These are phyloP conservation scores for Solanum boliviense DNA, from an alignment of 257 asterid species.

Conservation along the genomic window DNA sequence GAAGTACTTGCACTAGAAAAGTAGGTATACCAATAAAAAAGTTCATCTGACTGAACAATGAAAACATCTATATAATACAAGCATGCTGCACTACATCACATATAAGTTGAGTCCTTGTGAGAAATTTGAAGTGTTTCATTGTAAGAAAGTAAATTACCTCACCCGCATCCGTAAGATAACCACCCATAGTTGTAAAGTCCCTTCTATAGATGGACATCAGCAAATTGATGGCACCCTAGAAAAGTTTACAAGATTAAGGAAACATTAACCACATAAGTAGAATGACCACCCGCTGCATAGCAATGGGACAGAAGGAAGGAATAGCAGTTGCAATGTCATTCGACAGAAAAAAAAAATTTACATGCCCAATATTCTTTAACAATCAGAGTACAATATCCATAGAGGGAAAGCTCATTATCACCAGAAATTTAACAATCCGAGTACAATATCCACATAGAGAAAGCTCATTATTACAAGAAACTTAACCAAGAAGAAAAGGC, in stretches of 20 bases:
- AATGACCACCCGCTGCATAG: not conserved
- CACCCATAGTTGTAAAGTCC: conserved; percentile 92
- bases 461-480: not conserved
- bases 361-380: not conserved
- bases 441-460: not conserved
- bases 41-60: not conserved
- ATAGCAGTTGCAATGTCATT: not conserved
- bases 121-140: not conserved
- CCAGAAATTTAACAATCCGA: not conserved
- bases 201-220: conserved; percentile 77
- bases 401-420: not conserved
- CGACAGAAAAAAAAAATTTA: not conserved
- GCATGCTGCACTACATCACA: not conserved
- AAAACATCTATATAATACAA: not conserved
- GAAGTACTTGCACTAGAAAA: not conserved
- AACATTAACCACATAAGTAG: not conserved
- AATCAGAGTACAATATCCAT: not conserved
- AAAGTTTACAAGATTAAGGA: not conserved
- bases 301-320: not conserved
- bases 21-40: not conserved
- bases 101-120: not conserved
- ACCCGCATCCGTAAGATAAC: conserved; percentile 95
- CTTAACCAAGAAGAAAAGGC: not conserved
- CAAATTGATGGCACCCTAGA: conserved; percentile 92
- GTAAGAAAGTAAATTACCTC: conserved; percentile 61